Base-by-base conservation (phyloP, 2,329 filamentous ascomycete species). In the Fusarium temperatum region DNA sequence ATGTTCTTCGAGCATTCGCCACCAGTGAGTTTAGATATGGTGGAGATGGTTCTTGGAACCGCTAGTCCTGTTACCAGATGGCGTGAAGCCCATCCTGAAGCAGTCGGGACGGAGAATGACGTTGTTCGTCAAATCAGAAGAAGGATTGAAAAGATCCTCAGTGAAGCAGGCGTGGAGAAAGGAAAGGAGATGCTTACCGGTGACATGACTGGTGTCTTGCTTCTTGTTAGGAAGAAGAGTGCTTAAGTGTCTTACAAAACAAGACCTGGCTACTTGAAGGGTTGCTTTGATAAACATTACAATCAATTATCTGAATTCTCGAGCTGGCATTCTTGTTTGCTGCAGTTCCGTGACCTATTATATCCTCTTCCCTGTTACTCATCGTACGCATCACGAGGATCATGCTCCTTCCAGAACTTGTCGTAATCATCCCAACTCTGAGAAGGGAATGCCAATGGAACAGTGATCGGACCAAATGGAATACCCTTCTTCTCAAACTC, bases 381-480 rank as follows among this genome's bases (percentile, higher is more conserved):
- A 55, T 76, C 74, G 5, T 68, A 57, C 0, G 77, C 79, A 55
- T 81, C 80, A 6, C 80, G 73, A 2, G 80, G 78, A 24, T 79
- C 78, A 45, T 79, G 59, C 18, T 65, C 38, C 8, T 53, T 38
- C 80, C 80, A 81, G 20, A 64, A 80, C 32, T 79, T 73, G 2
- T 84, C 75, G 67, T 88, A 89, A 3, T 89, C 83, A 17, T 89
- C 86, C 48, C 86, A 82, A 0, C 76, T 83, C 78, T 88, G 84
- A 1, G 87, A 79, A 42, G 86, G 84, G 32, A 89, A 85, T n/a
- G 83, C 80, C 28, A 88, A 73, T 3, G 88, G 88, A 3, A 83
- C 81, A 1, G 90, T 91, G 41, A 91, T 84, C 0, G 89, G 89
- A 2, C 83, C 78, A 9, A 91, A 85, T 0, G 85, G 80, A 1